Base-by-base conservation (phyloP, 768 basidiomycete genomes). In the Guyanaporus albipodus region DNA sequence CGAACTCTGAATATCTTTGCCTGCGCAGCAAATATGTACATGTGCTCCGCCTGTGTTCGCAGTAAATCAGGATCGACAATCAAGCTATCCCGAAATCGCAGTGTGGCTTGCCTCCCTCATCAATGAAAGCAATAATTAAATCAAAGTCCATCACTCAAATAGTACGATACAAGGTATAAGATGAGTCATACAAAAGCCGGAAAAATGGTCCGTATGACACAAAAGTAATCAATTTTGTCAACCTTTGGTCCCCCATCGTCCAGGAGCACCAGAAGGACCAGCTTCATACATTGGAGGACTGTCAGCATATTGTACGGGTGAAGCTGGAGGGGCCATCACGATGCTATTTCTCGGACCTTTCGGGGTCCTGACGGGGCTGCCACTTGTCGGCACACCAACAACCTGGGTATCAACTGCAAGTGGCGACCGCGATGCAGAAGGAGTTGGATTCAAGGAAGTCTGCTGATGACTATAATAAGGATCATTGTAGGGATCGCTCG, bases 231-330 rank as follows among this genome's bases (percentile, higher is more conserved):
- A 15, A 27, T 41, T 48, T 33, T 23, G 14, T 64, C 50, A 67
- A 17, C 37, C 33, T 26, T 58, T 73, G 56, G 72, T 73, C 39
- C 75, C 76, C 82, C 82, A 83, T 42, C 73, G 72, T 18, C 78
- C 80, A 36, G 74, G 67, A 23, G 72, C 56, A 45, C 70, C 70
- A 18, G 77, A 67, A 21, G 69, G 59, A 17, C 77, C 78, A 14
- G 71, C 69, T 22, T 88, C 85, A 58, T 89, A 89, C 42, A 67
- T 71, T 23, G 87, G 86, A 12, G 87, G 87, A 28, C 67, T 72
- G 15, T 87, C 86, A 14, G 76, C 66, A 38, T 73, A 68, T 24
- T 42, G 44, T 26, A n/a, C 36, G 11, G 43, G 34, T 26, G 49
- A 40, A 32, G 38, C 15, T 38, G 62, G 57, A 45, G 66, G 64